phyloP scores from a whole-genome alignment of 2,329 filamentous ascomycete species.

The Dendrostoma leiphaemia region DNA sequence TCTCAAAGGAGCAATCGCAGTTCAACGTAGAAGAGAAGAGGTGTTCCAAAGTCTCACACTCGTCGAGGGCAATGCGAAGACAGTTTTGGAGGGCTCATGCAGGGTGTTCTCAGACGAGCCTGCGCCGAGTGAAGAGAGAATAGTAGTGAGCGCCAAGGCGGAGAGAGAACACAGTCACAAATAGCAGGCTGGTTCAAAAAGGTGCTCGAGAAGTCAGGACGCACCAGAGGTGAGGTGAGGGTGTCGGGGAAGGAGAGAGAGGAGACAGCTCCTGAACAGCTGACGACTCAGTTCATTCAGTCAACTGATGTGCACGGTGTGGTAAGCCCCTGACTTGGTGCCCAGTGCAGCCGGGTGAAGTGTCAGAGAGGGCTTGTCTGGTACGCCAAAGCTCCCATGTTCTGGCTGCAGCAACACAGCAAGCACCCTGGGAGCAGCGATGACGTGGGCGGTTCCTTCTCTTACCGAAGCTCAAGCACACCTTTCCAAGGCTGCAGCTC shows the following conservation, averaged over 20 bases:
- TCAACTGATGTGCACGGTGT: not conserved
- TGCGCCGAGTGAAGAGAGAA: slow-evolving; percentile 8
- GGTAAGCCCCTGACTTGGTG: no score
- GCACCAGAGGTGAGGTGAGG: not conserved
- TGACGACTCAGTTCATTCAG: no score
- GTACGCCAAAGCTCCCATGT: slow-evolving; percentile 9
- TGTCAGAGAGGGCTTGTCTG: not conserved
- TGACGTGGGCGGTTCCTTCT: not conserved
- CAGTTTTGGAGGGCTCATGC: not conserved
- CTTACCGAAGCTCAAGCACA: no score
- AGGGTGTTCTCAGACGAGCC: slow-evolving; percentile 10
- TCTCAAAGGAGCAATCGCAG: not conserved
- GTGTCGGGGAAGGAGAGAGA: no score
- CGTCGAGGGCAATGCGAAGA: not conserved
- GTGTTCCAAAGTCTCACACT: not conserved
- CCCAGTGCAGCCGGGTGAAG: no score
- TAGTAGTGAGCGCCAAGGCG: not conserved
- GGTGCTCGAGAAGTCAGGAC: not conserved
- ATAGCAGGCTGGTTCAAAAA: not conserved
- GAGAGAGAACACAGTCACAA: not conserved
- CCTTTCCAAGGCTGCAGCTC: no score
- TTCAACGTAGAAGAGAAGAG: not conserved
- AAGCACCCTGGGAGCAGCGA: not conserved
- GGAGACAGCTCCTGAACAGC: no score
- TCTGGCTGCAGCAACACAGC: not conserved